Evolutionary conservation across 345 rosid genomes (phyloP), one percentile per base, ranked within the genome.

Genomic region (Populus pruinosa): DNA sequence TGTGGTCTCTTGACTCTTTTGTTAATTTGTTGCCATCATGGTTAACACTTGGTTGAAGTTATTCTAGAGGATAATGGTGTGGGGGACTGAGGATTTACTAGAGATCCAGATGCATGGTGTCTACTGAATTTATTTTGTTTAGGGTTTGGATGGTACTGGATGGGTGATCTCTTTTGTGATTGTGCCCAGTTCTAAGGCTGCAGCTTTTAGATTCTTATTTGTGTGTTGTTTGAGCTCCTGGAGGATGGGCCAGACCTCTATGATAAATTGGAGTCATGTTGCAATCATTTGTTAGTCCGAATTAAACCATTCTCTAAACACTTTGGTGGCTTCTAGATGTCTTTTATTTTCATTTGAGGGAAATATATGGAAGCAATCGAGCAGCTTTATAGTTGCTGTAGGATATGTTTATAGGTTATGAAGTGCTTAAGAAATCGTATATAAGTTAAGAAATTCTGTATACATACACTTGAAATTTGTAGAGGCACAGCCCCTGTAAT

Each of bases 211-310:
- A 56, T 56, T 56, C 14, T 56, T 56, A 56, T 56, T n/a, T 74
- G 5, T 74, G 38, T 39, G 6, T 10, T 61, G 1, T 21, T 64
- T 63, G 38, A 5, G 5, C 18, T 35, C 39, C 27, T 10, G 20
- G 44, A 35, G 71, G 63, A 56, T 56, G 25, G 63, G 12, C 63
- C 63, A 21, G 63, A 56, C 63, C 5, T 56, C 27, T 56, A 56
- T 56, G 10, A 56, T 56, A 21, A 56, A n/a, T 9, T 56, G 29
- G 29, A 56, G 63, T 56, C 63, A 56, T 56, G 63, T n/a, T 56
- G 63, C 63, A 56, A 56, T 56, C 63, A 56, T 56, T 56, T 56
- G 63, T n/a, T 56, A 56, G 47, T 23, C 76, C 56, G n/a, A 56
- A 44, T 59, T 72, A 17, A 21, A 20, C 41, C 31, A 39, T 72